Conservation (phyloP, 1,284 basidiomycete genomes). For the Cutaneotrichosporon spelunceum region DNA sequence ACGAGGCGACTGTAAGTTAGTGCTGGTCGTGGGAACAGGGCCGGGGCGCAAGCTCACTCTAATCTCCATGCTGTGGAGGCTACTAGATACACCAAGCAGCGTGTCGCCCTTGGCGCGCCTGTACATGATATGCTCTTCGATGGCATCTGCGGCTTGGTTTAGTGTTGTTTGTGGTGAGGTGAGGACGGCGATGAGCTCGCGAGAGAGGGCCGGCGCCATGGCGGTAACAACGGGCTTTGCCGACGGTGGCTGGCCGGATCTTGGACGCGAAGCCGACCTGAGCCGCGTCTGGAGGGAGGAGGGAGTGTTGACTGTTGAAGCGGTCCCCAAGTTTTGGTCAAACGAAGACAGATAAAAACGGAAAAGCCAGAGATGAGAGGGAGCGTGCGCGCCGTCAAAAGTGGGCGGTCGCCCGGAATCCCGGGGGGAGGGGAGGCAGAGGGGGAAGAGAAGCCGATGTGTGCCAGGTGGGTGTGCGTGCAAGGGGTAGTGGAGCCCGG, state of each 20-base stretch:
- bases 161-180: conserved; percentile 14
- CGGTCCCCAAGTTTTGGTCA: neutral
- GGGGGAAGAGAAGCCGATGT: too few relatives aligned
- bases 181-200: conserved; percentile 15
- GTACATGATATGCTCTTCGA: conserved; percentile 47
- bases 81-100: conserved; percentile 42
- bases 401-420: too few relatives aligned
- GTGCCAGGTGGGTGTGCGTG: too few relatives aligned
- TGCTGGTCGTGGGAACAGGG: neutral
- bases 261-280: neutral
- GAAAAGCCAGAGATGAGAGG: neutral
- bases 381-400: too few relatives aligned
- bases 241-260: neutral
- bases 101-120: conserved; percentile 44
- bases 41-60: conserved; percentile 27
- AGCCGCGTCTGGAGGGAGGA: neutral
- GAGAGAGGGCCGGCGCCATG: conserved; percentile 16
- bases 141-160: conserved; percentile 29
- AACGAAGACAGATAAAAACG: neutral
- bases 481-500: too few relatives aligned
- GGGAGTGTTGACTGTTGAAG: neutral
- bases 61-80: conserved; percentile 39
- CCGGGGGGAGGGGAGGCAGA: too few relatives aligned
- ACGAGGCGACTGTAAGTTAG: conserved; percentile 28
- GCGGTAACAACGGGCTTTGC: neutral